These are phyloP conservation scores for Clavulina sp. DNA, from an alignment of 768 basidiomycete species.

Conservation along the genomic window DNA sequence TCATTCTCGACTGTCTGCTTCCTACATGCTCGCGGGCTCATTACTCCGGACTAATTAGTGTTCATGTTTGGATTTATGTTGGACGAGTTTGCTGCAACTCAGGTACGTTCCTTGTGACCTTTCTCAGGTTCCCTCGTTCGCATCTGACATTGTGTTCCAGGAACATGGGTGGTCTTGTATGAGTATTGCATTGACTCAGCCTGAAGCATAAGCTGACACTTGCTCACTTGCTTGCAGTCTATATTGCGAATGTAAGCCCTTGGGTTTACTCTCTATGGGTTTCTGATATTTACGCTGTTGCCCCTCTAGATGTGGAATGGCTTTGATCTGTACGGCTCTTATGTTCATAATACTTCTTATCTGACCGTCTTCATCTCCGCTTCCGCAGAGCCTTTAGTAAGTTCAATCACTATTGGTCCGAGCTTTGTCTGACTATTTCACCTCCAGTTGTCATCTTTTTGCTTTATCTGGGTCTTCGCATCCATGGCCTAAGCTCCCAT, in stretches of 20 bases:
- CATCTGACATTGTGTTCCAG: constrained; percentile 13
- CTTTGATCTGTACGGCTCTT: constrained; percentile 35
- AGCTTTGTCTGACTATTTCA: neutral
- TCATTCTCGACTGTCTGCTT: neutral
- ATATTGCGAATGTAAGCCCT: neutral
- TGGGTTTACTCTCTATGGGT: neutral
- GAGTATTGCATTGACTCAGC: constrained; percentile 14
- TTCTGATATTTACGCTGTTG: constrained; percentile 2
- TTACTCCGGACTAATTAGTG: constrained; percentile 16
- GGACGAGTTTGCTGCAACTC: constrained; percentile 75
- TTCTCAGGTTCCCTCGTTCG: neutral
- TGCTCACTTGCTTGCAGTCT: neutral
- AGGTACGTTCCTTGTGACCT: constrained; percentile 2
- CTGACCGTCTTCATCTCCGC: too few relatives aligned
- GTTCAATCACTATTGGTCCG: neutral
- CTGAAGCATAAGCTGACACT: neutral
- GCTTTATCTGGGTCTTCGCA: constrained; percentile 44
- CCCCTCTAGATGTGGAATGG: constrained; percentile 66
- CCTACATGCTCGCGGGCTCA: neutral
- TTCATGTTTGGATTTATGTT: constrained; percentile 63
- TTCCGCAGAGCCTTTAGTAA: constrained; percentile 30
- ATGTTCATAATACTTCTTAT: neutral
- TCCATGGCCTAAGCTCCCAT: constrained; percentile 37
- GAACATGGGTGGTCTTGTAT: constrained; percentile 79
- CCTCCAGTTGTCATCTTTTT: constrained; percentile 38